Evolutionary conservation across 345 rosid genomes (phyloP).

Genomic region (Turnera subulata): DNA sequence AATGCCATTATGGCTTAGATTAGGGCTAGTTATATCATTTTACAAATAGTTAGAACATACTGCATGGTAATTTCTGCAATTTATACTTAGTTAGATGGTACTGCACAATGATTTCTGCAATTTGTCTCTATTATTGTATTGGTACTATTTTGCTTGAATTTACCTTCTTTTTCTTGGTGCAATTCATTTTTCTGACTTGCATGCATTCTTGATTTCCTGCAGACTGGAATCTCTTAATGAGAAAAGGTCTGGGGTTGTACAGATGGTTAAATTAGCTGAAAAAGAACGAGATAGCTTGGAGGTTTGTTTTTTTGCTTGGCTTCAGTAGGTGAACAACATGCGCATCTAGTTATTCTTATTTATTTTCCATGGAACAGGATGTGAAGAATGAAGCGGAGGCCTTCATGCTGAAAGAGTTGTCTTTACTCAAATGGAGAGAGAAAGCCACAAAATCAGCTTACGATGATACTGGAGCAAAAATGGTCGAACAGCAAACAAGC

Average conservation of each 20-base stretch:
- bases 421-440: constrained; percentile 90
- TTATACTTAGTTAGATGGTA: too few species aligned
- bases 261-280: constrained; percentile 95
- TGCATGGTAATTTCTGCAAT: too few species aligned
- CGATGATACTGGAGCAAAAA: constrained; percentile 60
- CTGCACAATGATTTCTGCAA: too few species aligned
- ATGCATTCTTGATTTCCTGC: background rate
- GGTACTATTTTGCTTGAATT: too few species aligned
- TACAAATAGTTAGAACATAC: too few species aligned
- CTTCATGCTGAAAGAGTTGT: constrained; percentile 87
- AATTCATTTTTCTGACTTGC: background rate
- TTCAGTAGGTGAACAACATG: background rate
- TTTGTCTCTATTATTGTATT: too few species aligned
- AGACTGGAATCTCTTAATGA: constrained; percentile 90
- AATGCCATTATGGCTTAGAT: too few species aligned
- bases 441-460: constrained; percentile 74
- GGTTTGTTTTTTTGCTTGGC: constrained; percentile 46
- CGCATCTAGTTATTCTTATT: constrained; percentile 8
- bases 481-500: constrained; percentile 50
- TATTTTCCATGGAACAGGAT: constrained; percentile 44
- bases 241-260: constrained; percentile 92
- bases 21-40: too few species aligned
- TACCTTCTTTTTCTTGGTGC: background rate
- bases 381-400: constrained; percentile 94
- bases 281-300: constrained; percentile 93